These are phyloP conservation scores for Funneliformis geosporum DNA, from an alignment of 192 early-diverging fungal genomes.

Conservation along the genomic window DNA sequence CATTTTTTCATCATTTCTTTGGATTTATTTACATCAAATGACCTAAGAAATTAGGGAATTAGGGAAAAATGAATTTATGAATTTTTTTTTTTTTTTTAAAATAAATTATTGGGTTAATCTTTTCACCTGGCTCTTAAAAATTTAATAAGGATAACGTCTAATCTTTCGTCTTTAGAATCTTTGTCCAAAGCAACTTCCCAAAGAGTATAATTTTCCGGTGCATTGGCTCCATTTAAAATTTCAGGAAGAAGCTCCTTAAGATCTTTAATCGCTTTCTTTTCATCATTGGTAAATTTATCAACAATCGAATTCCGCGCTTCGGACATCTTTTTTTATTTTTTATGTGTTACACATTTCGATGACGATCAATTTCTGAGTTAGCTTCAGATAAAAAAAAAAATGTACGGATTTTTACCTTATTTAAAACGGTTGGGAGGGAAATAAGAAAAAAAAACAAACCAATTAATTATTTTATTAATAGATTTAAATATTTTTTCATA, in stretches of 20 bases:
- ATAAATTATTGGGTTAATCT: neutral
- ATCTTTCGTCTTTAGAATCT: conserved; percentile 45
- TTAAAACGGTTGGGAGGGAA: no score
- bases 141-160: conserved; percentile 60
- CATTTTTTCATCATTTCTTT: conserved; percentile 53
- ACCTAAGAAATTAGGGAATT: conserved; percentile 24
- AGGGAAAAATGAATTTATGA: neutral
- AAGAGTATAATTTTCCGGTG: conserved; percentile 41
- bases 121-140: conserved; percentile 56
- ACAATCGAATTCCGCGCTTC: neutral
- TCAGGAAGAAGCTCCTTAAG: conserved; percentile 50
- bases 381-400: no score
- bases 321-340: neutral
- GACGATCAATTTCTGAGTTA: no score
- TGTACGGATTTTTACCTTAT: no score
- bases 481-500: no score
- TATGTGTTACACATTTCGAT: neutral
- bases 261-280: conserved; percentile 44
- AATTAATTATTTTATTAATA: no score
- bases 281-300: conserved; percentile 42
- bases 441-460: no score
- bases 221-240: conserved; percentile 36
- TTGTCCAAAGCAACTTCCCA: conserved; percentile 55
- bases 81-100: neutral
- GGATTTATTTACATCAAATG: conserved; percentile 42